phyloP scores from a whole-genome alignment of 2,329 filamentous ascomycete genomes.

The Teratosphaeria epicoccoides region DNA sequence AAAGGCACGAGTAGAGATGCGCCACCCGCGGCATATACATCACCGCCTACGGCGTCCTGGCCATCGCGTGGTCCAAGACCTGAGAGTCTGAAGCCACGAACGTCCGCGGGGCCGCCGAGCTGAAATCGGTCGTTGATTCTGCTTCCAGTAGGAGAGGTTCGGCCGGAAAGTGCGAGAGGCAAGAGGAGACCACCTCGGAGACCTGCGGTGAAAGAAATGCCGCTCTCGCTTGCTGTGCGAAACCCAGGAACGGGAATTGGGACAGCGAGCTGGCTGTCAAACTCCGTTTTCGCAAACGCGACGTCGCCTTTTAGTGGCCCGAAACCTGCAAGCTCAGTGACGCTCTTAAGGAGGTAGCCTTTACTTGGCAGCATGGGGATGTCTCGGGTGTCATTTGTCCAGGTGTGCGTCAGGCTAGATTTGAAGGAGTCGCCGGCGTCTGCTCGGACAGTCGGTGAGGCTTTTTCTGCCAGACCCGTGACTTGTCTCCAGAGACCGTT shows the following conservation, averaged over 20 bases:
- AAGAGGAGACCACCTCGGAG: conserved; percentile 74
- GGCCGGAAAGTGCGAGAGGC: conserved; percentile 57
- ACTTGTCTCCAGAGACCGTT: conserved; percentile 78
- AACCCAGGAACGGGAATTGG: conserved; percentile 62
- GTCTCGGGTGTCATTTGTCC: conserved; percentile 69
- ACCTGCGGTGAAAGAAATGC: conserved; percentile 72
- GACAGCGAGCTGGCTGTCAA: conserved; percentile 67
- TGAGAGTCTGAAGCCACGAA: conserved; percentile 82
- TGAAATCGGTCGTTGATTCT: conserved; percentile 91
- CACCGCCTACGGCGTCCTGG: conserved; percentile 75
- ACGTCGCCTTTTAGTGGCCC: conserved; percentile 80
- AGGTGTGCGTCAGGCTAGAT: conserved; percentile 72
- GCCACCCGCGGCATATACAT: conserved; percentile 82
- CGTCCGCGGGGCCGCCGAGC: conserved; percentile 86
- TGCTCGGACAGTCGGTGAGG: conserved; percentile 68
- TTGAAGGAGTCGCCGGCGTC: conserved; percentile 90
- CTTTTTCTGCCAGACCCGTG: conserved; percentile 63
- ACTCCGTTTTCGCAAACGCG: conserved; percentile 84
- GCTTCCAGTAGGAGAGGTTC: conserved; percentile 51
- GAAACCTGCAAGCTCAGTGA: conserved; percentile 76
- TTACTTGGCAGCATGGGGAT: conserved; percentile 72
- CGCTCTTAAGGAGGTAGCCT: conserved; percentile 70
- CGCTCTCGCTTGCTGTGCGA: conserved; percentile 50
- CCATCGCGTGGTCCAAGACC: conserved; percentile 85
- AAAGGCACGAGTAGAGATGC: conserved; percentile 78